Conservation (phyloP, 257 asterid species). For the Solanum chmielewskii region DNA sequence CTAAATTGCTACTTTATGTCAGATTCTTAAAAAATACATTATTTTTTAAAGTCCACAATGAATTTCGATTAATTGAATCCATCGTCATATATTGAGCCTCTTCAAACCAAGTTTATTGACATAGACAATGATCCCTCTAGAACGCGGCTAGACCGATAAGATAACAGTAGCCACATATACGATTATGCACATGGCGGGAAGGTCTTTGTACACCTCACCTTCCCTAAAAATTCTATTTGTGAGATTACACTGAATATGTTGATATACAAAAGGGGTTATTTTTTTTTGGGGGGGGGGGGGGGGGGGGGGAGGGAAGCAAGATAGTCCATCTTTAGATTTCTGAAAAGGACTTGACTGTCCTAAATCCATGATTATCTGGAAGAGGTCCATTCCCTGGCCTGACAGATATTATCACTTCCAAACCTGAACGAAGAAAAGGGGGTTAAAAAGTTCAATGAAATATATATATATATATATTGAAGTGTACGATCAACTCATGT, state of each 20-base stretch:
- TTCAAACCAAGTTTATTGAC: too few relatives aligned
- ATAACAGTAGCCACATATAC: too few relatives aligned
- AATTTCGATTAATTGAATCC: too few relatives aligned
- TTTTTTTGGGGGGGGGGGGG: rapidly evolving
- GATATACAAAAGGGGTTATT: not conserved
- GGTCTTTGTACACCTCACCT: not conserved
- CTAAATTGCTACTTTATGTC: not conserved
- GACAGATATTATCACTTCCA: conserved; percentile 62
- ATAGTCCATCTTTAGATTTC: conserved; percentile 26
- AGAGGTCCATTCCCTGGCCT: conserved; percentile 81
- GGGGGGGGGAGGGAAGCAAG: not conserved
- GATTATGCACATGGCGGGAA: too few relatives aligned
- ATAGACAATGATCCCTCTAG: too few relatives aligned
- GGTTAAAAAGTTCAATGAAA: not conserved
- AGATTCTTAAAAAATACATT: not conserved
- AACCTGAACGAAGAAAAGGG: conserved; percentile 27
- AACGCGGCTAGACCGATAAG: too few relatives aligned
- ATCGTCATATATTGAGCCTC: too few relatives aligned
- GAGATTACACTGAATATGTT: not conserved
- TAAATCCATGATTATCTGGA: conserved; percentile 56
- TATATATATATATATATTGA: not conserved
- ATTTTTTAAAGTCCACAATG: not conserved
- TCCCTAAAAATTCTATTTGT: not conserved
- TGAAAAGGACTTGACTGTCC: conserved; percentile 51
- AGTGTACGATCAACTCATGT: not conserved